Conservation (phyloP, 2,329 filamentous ascomycete species). For the Harringtonia lauricola region DNA sequence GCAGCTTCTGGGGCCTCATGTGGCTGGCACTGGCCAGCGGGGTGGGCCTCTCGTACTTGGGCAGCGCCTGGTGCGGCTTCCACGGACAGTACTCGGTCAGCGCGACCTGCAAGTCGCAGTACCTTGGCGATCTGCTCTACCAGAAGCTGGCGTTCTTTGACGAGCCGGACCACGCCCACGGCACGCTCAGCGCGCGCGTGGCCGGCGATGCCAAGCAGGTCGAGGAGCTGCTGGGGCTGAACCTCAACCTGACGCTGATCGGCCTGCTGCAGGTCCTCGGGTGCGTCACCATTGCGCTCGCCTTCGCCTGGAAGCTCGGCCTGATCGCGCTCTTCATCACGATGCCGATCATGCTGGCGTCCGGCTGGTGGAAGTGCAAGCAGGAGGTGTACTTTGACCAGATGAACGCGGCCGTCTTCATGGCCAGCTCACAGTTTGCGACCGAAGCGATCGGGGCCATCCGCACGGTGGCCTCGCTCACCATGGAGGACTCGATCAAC, state of each 20-base stretch:
- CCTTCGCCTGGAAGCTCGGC: constrained; percentile 67
- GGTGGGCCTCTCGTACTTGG: constrained; percentile 41
- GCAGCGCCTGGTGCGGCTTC: constrained; percentile 28
- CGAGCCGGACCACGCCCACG: constrained; percentile 45
- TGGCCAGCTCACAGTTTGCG: constrained; percentile 62
- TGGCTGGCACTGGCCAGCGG: constrained; percentile 47
- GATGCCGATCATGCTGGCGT: constrained; percentile 35
- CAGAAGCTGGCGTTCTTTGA: constrained; percentile 53
- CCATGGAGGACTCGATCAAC: constrained; percentile 56
- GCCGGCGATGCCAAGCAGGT: constrained; percentile 47
- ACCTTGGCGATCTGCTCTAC: constrained; percentile 46
- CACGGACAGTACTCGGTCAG: constrained; percentile 36
- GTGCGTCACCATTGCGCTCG: constrained; percentile 54
- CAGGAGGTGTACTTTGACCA: constrained; percentile 55
- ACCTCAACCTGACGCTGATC: constrained; percentile 53
- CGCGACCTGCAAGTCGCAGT: constrained; percentile 45
- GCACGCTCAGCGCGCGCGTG: constrained; percentile 45
- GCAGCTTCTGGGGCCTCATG: constrained; percentile 54
- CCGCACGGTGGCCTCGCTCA: constrained; percentile 61
- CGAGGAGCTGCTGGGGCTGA: constrained; percentile 51
- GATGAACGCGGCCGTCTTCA: constrained; percentile 57
- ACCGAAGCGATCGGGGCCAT: constrained; percentile 65
- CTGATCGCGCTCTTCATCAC: constrained; percentile 54
- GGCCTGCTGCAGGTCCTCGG: constrained; percentile 55
- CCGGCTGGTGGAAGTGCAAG: constrained; percentile 39